These are phyloP conservation scores for Hyphodiscus hymeniophilus DNA, from an alignment of 495 filamentous ascomycete genomes.

Conservation along the genomic window DNA sequence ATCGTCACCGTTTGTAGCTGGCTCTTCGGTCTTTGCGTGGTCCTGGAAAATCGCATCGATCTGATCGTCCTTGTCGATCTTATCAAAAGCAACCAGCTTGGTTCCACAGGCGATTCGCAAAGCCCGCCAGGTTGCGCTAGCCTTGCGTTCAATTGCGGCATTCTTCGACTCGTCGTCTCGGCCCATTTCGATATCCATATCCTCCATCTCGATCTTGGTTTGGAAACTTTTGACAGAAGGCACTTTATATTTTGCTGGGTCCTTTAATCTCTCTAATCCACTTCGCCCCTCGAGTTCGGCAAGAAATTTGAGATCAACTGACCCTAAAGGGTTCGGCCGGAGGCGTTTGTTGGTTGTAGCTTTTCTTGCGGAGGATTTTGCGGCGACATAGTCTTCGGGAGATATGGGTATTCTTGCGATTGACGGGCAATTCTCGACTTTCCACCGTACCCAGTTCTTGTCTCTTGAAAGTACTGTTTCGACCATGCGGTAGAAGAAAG, in stretches of 20 bases:
- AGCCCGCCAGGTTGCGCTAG: constrained; percentile 83
- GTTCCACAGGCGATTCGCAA: constrained; percentile 67
- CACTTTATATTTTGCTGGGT: constrained; percentile 33
- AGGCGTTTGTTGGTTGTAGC: constrained; percentile 58
- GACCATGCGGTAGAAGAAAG: constrained; percentile 91
- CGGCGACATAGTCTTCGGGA: constrained; percentile 53
- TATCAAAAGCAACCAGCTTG: constrained; percentile 71
- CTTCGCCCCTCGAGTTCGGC: constrained; percentile 45
- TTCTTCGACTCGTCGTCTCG: constrained; percentile 62
- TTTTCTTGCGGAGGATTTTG: constrained; percentile 54
- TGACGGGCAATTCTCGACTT: constrained; percentile 80
- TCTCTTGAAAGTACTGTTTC: constrained; percentile 91
- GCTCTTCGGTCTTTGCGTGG: constrained; percentile 25
- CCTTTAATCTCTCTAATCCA: constrained; percentile 41
- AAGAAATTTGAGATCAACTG: constrained; percentile 69
- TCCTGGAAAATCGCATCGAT: constrained; percentile 42
- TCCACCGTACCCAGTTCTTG: constrained; percentile 98
- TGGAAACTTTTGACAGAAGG: constrained; percentile 41
- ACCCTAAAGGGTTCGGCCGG: constrained; percentile 57
- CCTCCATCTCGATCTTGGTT: constrained; percentile 55
- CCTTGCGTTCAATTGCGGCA: constrained; percentile 54
- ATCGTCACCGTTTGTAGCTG: constrained; percentile 13
- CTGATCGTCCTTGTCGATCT: constrained; percentile 68
- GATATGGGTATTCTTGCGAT: constrained; percentile 70
- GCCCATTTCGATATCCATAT: constrained; percentile 79